Conservation (phyloP, 1,284 basidiomycete species). For the Jaminaea rosea region DNA sequence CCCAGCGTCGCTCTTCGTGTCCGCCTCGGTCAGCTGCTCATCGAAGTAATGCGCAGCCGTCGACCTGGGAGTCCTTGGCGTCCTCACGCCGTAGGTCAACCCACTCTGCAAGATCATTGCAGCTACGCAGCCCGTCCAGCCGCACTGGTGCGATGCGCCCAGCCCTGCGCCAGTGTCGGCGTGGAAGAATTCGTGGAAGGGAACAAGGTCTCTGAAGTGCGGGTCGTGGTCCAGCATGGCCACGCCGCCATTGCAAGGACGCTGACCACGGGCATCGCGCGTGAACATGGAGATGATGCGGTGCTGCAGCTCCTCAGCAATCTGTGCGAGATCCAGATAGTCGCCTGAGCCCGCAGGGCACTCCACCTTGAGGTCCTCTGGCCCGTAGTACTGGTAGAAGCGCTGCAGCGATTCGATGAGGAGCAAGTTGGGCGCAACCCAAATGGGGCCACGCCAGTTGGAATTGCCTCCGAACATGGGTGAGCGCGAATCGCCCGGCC, state of each 20-base stretch:
- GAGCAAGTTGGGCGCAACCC: slow-evolving; percentile 91
- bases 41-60: slow-evolving; percentile 81
- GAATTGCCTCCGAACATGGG: slow-evolving; percentile 96
- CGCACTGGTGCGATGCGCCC: slow-evolving; percentile 93
- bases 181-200: slow-evolving; percentile 97
- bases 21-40: slow-evolving; percentile 34
- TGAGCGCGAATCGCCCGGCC: slow-evolving; percentile 91
- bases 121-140: slow-evolving; percentile 59
- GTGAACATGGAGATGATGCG: slow-evolving; percentile 94
- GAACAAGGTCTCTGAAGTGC: slow-evolving; percentile 91
- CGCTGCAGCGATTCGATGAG: slow-evolving; percentile 79
- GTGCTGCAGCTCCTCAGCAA: slow-evolving; percentile 94
- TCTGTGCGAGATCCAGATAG: slow-evolving; percentile 79
- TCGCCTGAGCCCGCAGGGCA: slow-evolving; percentile 92
- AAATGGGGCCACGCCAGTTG: slow-evolving; percentile 78
- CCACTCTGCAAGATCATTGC: slow-evolving; percentile 58
- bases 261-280: slow-evolving; percentile 70
- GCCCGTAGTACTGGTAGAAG: slow-evolving; percentile 59
- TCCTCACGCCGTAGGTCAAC: slow-evolving; percentile 35
- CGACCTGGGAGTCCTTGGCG: slow-evolving; percentile 65
- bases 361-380: slow-evolving; percentile 57
- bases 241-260: slow-evolving; percentile 85
- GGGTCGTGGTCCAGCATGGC: slow-evolving; percentile 79
- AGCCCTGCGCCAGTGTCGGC: slow-evolving; percentile 75
- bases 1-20: slow-evolving; percentile 28